Evolutionary conservation across 768 basidiomycete genomes (phyloP).

Genomic region (Hericium alpestre): DNA sequence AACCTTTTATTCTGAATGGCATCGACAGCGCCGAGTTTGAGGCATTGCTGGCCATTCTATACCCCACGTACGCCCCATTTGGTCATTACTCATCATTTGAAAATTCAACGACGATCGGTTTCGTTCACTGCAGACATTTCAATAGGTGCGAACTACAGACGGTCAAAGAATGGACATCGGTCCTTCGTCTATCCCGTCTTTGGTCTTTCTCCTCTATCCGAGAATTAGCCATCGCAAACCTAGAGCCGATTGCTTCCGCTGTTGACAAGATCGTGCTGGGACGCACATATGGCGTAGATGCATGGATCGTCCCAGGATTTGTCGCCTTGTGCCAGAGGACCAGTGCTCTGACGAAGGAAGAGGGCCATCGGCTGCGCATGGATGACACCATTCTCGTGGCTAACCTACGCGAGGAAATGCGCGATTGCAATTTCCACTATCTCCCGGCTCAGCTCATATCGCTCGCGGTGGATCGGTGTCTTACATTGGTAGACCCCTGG

Average conservation of each 20-base stretch:
- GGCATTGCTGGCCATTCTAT: slow-evolving; percentile 9
- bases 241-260: background rate
- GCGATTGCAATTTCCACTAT: background rate
- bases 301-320: slow-evolving; percentile 5
- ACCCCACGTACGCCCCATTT: slow-evolving; percentile 4
- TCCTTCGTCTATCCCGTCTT: slow-evolving; percentile 6
- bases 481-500: too few relatives aligned
- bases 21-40: slow-evolving; percentile 6
- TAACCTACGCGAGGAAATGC: slow-evolving; percentile 6
- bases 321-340: slow-evolving; percentile 2
- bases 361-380: slow-evolving; percentile 1
- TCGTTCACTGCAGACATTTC: slow-evolving; percentile 1
- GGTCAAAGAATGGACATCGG: slow-evolving; percentile 6
- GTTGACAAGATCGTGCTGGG: slow-evolving; percentile 3
- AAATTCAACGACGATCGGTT: background rate
- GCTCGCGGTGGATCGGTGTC: too few relatives aligned
- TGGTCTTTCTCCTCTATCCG: slow-evolving; percentile 10
- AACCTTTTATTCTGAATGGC: background rate
- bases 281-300: slow-evolving; percentile 1
- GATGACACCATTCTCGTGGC: slow-evolving; percentile 7
- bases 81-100: background rate
- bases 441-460: too few relatives aligned
- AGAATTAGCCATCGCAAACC: slow-evolving; percentile 1
- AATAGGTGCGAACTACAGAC: background rate
- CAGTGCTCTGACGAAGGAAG: background rate